phyloP scores from a whole-genome alignment of 2,329 filamentous ascomycete genomes.

The Botryotinia globosa region DNA sequence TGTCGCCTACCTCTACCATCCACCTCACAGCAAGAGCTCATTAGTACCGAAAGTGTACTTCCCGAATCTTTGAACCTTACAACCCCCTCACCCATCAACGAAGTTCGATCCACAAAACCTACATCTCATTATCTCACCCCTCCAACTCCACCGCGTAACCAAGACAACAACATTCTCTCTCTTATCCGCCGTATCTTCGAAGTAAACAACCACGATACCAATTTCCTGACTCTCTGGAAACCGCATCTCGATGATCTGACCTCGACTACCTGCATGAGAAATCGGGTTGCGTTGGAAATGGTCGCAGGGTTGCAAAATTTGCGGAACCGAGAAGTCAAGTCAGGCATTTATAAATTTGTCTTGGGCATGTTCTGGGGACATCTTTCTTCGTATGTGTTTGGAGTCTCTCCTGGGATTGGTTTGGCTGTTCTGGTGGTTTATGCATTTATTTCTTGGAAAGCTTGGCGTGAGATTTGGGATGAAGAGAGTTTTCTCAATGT shows the following conservation, averaged over 20 bases:
- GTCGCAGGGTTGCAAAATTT: neutral
- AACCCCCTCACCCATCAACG: neutral
- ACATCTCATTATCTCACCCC: neutral
- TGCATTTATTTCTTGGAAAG: neutral
- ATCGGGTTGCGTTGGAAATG: neutral
- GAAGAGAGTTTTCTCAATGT: neutral
- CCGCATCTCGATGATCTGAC: neutral
- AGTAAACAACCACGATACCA: neutral
- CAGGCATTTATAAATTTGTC: neutral
- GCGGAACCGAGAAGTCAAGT: neutral
- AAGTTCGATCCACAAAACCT: neutral
- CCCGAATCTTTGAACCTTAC: rapidly evolving
- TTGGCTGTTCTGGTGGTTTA: neutral
- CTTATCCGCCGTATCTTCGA: neutral
- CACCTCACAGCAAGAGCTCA: neutral
- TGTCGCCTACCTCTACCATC: neutral
- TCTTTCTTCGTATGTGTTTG: neutral
- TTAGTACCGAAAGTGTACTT: neutral
- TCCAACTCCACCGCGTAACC: neutral
- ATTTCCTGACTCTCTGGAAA: neutral
- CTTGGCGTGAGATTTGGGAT: neutral
- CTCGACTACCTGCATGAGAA: neutral
- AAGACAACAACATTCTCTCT: neutral
- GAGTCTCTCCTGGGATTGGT: neutral
- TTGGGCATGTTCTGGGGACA: neutral